phyloP scores from a whole-genome alignment of 2,329 filamentous ascomycete species.

The Keithomyces neogunnii region DNA sequence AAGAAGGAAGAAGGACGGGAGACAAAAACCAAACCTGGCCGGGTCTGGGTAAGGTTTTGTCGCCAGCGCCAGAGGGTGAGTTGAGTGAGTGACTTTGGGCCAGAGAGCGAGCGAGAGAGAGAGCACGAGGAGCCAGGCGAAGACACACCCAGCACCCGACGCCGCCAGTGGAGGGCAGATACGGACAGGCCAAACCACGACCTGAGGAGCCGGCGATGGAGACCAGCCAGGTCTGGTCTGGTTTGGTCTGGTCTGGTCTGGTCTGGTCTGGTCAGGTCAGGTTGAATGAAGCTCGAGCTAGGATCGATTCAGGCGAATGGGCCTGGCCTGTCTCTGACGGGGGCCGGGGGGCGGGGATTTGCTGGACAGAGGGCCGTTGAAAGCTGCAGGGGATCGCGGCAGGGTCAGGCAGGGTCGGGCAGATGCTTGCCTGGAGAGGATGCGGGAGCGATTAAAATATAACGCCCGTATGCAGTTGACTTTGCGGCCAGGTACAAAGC shows the following conservation, averaged over 20 bases:
- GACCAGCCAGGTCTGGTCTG: no score
- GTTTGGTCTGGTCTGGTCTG: no score
- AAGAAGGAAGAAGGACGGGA: slow-evolving; percentile 16
- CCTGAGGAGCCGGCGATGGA: no score
- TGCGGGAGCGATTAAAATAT: not conserved
- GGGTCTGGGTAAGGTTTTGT: slow-evolving; percentile 22
- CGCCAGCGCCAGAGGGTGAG: slow-evolving; percentile 14
- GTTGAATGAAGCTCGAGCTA: slow-evolving; percentile 8
- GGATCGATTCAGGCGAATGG: no score
- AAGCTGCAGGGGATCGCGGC: slow-evolving; percentile 21
- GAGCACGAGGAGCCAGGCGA: no score
- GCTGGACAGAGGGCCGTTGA: slow-evolving; percentile 11
- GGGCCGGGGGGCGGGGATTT: slow-evolving; percentile 8
- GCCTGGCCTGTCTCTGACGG: slow-evolving; percentile 11
- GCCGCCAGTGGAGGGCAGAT: no score
- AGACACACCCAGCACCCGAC: no score
- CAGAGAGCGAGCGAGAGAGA: no score
- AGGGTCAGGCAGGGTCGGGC: slow-evolving; percentile 15
- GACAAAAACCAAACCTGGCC: slow-evolving; percentile 13
- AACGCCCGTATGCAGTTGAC: not conserved
- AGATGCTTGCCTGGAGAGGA: not conserved
- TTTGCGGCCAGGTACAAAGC: no score
- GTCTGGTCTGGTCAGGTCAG: no score
- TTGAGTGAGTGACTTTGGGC: no score
- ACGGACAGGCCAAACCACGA: no score